Evolutionary conservation across 345 rosid genomes (phyloP).

Genomic region (Kandelia obovata): DNA sequence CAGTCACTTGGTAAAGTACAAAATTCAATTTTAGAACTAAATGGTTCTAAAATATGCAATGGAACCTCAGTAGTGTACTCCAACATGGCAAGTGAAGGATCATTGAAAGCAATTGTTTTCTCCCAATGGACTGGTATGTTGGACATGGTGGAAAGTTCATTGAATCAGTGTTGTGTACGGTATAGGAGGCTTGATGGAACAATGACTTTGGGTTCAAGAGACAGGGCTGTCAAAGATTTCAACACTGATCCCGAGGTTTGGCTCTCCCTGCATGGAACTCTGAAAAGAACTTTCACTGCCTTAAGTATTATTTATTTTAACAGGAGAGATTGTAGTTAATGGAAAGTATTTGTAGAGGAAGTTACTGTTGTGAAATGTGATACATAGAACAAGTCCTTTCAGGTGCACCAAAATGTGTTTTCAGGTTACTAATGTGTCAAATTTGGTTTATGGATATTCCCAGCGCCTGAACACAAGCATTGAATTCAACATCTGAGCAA

Average conservation of each 20-base stretch:
- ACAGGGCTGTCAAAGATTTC: constrained; percentile 84
- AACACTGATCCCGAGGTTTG: constrained; percentile 71
- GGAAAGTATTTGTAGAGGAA: not conserved
- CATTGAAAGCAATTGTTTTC: constrained; percentile 76
- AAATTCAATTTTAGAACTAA: constrained; percentile 30
- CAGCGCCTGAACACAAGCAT: too few relatives aligned
- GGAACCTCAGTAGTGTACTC: constrained; percentile 32
- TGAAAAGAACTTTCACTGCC: not conserved
- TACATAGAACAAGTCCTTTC: not conserved
- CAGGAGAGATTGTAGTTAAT: not conserved
- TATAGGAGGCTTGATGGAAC: constrained; percentile 92
- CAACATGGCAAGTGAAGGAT: constrained; percentile 33
- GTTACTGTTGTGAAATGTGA: not conserved
- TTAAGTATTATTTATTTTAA: not conserved
- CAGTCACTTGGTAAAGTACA: constrained; percentile 38
- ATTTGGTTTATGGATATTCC: not conserved
- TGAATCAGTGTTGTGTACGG: constrained; percentile 44
- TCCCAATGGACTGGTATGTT: constrained; percentile 97
- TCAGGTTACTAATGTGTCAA: not conserved
- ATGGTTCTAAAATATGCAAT: constrained; percentile 27
- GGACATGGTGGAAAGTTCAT: constrained; percentile 62
- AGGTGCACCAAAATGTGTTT: not conserved
- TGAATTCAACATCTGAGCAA: not conserved
- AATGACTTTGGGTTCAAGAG: constrained; percentile 72
- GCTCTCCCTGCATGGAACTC: not conserved